A percentile compares a stretch with the other conserved stretches of the same genome.
phyloP scores from a whole-genome alignment of 176 grass and related monocot genomes.

The Carex myosuroides region DNA sequence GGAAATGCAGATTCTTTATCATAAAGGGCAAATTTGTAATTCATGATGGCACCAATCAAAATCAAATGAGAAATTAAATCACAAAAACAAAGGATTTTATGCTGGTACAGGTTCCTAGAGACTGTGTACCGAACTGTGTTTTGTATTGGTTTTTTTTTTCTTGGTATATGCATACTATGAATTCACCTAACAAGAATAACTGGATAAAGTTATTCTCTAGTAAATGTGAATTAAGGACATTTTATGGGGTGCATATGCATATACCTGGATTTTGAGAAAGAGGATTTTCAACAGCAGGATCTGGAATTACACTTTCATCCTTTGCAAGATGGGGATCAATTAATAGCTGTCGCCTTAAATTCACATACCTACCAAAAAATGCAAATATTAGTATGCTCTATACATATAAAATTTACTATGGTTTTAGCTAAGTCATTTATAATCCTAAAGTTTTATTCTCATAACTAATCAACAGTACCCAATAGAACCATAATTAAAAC shows the following conservation, averaged over 20 bases:
- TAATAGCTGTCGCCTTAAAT: conserved; percentile 57
- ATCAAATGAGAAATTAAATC: not conserved
- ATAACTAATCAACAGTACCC: not conserved
- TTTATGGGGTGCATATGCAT: not conserved
- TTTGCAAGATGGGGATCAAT: conserved; percentile 86
- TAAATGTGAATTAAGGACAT: not conserved
- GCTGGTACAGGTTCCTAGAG: not conserved
- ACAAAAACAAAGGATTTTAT: not conserved
- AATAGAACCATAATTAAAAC: not conserved
- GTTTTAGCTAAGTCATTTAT: not conserved
- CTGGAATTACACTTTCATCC: conserved; percentile 51
- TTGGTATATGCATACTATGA: not conserved
- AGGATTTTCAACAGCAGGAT: conserved; percentile 69
- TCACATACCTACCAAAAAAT: conserved; percentile 53
- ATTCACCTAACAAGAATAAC: not conserved
- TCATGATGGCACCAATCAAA: not conserved
- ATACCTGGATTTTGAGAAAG: conserved; percentile 87
- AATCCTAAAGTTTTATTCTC: not conserved
- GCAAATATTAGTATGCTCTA: not conserved
- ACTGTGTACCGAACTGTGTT: not conserved
- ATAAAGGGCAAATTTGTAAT: not conserved
- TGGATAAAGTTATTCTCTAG: not conserved
- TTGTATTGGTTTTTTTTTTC: not conserved
- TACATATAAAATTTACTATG: not conserved
- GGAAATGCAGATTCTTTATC: not conserved